These are phyloP conservation scores for Emmonsiellopsis sp. DNA, from an alignment of 2,329 filamentous ascomycete species.

Conservation along the genomic window DNA sequence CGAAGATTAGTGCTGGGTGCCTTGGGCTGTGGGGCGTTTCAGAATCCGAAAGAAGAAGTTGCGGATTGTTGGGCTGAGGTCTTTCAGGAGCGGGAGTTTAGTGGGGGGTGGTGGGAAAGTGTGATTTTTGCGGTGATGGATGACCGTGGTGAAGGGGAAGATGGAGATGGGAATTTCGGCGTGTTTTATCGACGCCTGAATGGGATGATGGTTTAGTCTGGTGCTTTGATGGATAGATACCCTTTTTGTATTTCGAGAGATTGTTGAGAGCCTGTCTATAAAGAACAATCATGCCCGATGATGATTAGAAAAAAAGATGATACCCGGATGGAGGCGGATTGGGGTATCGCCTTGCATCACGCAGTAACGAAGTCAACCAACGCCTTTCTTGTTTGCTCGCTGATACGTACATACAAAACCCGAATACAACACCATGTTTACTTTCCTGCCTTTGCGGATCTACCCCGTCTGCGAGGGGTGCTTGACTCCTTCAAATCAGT, in stretches of 20 bases:
- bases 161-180: conserved; percentile 23
- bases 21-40: conserved; percentile 59
- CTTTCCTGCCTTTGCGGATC: neutral
- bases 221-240: neutral
- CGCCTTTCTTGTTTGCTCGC: neutral
- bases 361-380: neutral
- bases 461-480: neutral
- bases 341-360: neutral
- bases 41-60: conserved; percentile 54
- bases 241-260: neutral
- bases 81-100: conserved; percentile 52
- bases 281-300: too few relatives aligned
- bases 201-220: conserved; percentile 19
- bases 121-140: conserved; percentile 56
- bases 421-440: neutral
- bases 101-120: conserved; percentile 55
- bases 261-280: too few relatives aligned
- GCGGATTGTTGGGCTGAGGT: conserved; percentile 55
- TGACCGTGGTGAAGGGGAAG: conserved; percentile 16
- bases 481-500: neutral
- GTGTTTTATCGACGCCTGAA: conserved; percentile 23
- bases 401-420: neutral
- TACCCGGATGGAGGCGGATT: too few relatives aligned
- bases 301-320: too few relatives aligned
- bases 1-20: conserved; percentile 57